Base-by-base conservation (phyloP, 306 rosid genomes). In the Gynostemma pentaphyllum region DNA sequence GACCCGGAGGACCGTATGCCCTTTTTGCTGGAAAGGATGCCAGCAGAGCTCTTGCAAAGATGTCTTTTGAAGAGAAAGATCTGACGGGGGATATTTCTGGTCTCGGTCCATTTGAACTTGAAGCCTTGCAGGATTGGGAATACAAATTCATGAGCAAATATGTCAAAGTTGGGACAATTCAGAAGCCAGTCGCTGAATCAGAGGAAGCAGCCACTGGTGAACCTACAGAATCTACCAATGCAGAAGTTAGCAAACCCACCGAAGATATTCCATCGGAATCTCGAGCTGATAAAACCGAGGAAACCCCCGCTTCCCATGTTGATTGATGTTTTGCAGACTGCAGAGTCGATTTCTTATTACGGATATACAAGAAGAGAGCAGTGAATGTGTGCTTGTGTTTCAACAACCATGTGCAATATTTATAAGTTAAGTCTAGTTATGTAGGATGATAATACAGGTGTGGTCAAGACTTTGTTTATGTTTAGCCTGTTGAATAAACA, bases 1-100 rank as follows among this genome's bases (percentile, higher is more conserved):
- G 99, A 64, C 99, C 97, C 0, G 95, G 95, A 14, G 99, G 99
- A 14, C 94, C 99, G 7, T 94, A 94, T 63, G 99, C 99, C 7
- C 74, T 94, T 51, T 94, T 94, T 26, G 95, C 99, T 1, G 99
- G 99, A 29, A 94, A 94, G 70, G 99, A 94, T 75, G 97, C 97
- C 7, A 94, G 99, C 74, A 82, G 95, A 68, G 99, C 99, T 67
- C 82, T 94, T 34, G 99, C 99, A 34, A 94, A 88, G 77, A 94
- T 94, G 99, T 94, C 99, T 11, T 94, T 94, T 50, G 99, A 92
- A 70, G 94, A 82, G 5, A 80, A 76, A 73, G 99, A 92, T 80
- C 80, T 88, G 55, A 92, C 87, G 0, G 97, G 94, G 15, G 99
- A 92, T 67, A 67, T 72, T 71, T 82, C 97, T 54, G 99, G 87